phyloP scores from a whole-genome alignment of 768 basidiomycete genomes.

The Boletus speciosus region DNA sequence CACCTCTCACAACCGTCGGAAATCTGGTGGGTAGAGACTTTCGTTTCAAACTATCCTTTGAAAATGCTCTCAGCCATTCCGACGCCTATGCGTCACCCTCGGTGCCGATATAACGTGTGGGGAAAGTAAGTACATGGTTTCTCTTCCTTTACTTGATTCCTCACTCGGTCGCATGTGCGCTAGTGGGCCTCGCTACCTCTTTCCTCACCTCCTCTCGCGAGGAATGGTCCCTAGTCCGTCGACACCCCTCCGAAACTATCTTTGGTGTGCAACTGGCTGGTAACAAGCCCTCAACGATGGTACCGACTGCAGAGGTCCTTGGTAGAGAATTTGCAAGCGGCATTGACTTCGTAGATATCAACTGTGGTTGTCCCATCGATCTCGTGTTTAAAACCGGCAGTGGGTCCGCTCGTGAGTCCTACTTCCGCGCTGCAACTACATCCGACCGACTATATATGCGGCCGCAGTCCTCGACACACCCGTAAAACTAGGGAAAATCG shows the following conservation, averaged over 20 bases:
- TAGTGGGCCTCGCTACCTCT: conserved; percentile 91
- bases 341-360: conserved; percentile 91
- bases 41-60: background rate
- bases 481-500: conserved; percentile 77
- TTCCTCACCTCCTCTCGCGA: conserved; percentile 86
- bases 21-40: conserved; percentile 59
- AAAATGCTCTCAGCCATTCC: conserved; percentile 66
- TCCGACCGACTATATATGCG: background rate
- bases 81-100: conserved; percentile 78
- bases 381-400: conserved; percentile 89
- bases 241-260: conserved; percentile 80
- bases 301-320: conserved; percentile 78
- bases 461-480: conserved; percentile 75
- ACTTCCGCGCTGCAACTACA: background rate
- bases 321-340: conserved; percentile 59
- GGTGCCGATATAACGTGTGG: conserved; percentile 96
- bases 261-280: conserved; percentile 96
- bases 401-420: conserved; percentile 75
- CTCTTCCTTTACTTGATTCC: background rate
- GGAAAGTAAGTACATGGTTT: conserved; percentile 57
- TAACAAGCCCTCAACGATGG: conserved; percentile 74
- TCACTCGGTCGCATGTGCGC: background rate
- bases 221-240: conserved; percentile 90
- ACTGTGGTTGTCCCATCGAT: conserved; percentile 97
- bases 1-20: conserved; percentile 91